Evolutionary conservation across 352 stramenopile genomes (phyloP), one percentile per base, ranked within the genome.

Genomic region (Pythium sukuiense): DNA sequence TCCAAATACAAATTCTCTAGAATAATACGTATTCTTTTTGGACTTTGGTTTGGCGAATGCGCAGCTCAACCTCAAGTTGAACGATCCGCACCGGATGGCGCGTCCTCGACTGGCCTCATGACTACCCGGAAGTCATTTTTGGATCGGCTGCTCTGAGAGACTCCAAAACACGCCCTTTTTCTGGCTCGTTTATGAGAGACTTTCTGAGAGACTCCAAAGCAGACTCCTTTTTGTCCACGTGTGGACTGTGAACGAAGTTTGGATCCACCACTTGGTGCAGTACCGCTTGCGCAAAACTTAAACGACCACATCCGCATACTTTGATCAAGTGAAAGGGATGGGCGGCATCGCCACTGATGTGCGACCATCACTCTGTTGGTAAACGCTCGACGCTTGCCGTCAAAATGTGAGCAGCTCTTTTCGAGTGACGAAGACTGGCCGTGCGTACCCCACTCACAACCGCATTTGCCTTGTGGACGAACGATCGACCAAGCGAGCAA

Each of bases 391-490:
- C 24, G 18, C 18, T 5, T 35, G 32, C 27, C 29, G 12, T 39
- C 14, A 43, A 11, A 48, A 37, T 33, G 27, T 55, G 56, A 62
- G 56, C 56, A 50, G 24, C 26, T 63, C 46, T 24, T 12, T 18
- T 49, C 3, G n/a, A 32, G 39, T 61, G 55, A 48, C 26, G 37
- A 50, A 50, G 43, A 50, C 43, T 50, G 43, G 43, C 18, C 43
- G 16, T 18, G 16, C 43, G 6, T 16, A 16, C 37, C 29, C 52
- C 20, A 24, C 20, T n/a, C 30, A 6, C 53, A 32, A 11, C 18
- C 53, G 53, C 14, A 30, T 43, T 46, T n/a, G n/a, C 35, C 37
- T 37, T 67, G 61, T 67, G 52, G 61, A 67, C 61, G 61, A 67
- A 67, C 61, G 18, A 43, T 11, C 37, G 11, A 18, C 26, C 50